Evolutionary conservation across 2,329 filamentous ascomycete genomes (phyloP).

Genomic region (Fusarium pseudonygamai): DNA sequence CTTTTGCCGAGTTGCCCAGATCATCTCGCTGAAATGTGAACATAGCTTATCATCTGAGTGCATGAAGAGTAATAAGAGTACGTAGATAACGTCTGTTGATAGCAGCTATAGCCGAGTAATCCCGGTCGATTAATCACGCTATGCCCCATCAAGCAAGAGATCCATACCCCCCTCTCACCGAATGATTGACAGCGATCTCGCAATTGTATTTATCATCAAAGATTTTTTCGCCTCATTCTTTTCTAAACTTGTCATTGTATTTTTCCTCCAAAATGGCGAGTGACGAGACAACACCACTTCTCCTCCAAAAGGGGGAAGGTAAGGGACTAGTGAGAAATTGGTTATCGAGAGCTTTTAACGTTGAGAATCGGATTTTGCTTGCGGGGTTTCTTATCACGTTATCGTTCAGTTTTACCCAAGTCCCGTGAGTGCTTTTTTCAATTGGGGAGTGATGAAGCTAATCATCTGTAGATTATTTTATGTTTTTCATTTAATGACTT

Average conservation of each 20-base stretch:
- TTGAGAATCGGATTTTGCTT: constrained; percentile 61
- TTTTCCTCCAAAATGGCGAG: constrained; percentile 28
- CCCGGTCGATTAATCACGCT: not conserved
- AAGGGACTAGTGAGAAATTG: constrained; percentile 20
- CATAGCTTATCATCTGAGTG: not conserved
- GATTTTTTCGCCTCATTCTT: constrained; percentile 12
- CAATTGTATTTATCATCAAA: constrained; percentile 27
- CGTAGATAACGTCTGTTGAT: not conserved
- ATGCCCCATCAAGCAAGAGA: constrained; percentile 17
- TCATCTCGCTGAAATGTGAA: not conserved
- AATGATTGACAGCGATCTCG: constrained; percentile 11
- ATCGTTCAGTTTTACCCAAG: constrained; percentile 60
- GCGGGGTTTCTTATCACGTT: constrained; percentile 68
- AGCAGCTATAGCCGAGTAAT: constrained; percentile 21
- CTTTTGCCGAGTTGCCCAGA: fast-evolving
- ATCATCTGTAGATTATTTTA: constrained; percentile 59
- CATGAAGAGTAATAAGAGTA: not conserved
- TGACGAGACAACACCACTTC: constrained; percentile 39
- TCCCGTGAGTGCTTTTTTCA: constrained; percentile 51
- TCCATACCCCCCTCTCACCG: constrained; percentile 17
- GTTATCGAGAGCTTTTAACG: constrained; percentile 34
- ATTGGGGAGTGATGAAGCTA: not conserved
- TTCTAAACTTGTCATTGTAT: not conserved
- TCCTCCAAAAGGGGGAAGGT: constrained; percentile 17
- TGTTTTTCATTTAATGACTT: constrained; percentile 77